A percentile compares a stretch with the other conserved stretches of the same genome.
Conservation (phyloP, 495 filamentous ascomycete genomes). For the Delitschia confertaspora region DNA sequence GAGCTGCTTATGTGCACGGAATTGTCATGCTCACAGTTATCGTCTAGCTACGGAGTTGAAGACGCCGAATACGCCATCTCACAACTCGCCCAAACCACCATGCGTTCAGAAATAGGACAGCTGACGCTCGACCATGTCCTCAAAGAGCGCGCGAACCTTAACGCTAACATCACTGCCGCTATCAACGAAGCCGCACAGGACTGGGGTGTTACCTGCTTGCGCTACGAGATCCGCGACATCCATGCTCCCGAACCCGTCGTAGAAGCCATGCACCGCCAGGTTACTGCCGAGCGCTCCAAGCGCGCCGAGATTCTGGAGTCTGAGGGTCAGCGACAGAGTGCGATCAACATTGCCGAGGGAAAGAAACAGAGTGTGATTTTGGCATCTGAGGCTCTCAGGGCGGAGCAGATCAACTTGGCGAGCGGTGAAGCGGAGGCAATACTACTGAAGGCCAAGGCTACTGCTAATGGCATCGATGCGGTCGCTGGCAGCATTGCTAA, state of each 20-base stretch:
- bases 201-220: conserved; percentile 91
- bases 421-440: conserved; percentile 91
- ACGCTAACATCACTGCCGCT: conserved; percentile 92
- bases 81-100: conserved; percentile 95
- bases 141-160: conserved; percentile 89
- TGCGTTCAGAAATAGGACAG: conserved; percentile 96
- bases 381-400: conserved; percentile 81
- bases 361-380: conserved; percentile 92
- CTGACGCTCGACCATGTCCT: conserved; percentile 94
- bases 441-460: conserved; percentile 71
- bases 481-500: conserved; percentile 64
- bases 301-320: conserved; percentile 94
- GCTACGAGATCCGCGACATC: conserved; percentile 97
- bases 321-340: conserved; percentile 89
- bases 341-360: conserved; percentile 97
- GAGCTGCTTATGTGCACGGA: neutral
- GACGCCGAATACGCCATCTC: conserved; percentile 98
- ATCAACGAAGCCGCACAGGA: conserved; percentile 97
- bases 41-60: conserved; percentile 82
- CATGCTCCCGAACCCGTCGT: conserved; percentile 90
- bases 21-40: conserved; percentile 1
- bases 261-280: conserved; percentile 94
- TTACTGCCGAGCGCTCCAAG: conserved; percentile 93
- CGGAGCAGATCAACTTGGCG: conserved; percentile 87
- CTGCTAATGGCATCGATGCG: conserved; percentile 76